Base-by-base conservation (phyloP, 768 basidiomycete genomes). In the Pleurotus eryngii region DNA sequence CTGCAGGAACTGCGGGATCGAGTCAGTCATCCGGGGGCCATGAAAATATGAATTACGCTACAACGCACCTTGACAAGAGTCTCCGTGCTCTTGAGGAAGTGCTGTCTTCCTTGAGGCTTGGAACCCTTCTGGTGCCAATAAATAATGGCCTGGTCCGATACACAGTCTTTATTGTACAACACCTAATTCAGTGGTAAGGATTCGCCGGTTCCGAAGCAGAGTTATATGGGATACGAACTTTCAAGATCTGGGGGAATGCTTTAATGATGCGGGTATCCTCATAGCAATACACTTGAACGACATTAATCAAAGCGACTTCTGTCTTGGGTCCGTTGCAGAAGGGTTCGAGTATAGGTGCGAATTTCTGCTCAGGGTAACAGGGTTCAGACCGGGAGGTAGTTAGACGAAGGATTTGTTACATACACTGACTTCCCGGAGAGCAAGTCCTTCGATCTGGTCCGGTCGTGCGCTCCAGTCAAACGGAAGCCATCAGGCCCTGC, bases 51-150 rank as follows among this genome's bases (percentile, higher is more conserved):
- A 14, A 15, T 49, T n/a, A 40, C 51, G 17, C 46, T 39, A 45
- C 40, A 50, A 67, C 72, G 49, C 66, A 86, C 95, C 82, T 97
- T 96, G 68, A 98, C 95, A 39, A 98, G 80, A 15, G 90, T 68
- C 67, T 91, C 90, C 0, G 92, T 89, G 57, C 80, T 84, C 75
- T 92, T 95, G 64, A 98, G 75, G 80, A 99, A 98, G 71, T 95
- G 90, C 71, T 97, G 94, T 67, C 89, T 87, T 49, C 95, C 96
- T 72, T 98, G 92, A 0, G 93, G 84, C 74, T 94, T 97, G 48
- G 95, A 90, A 51, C 97, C 96, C 75, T 99, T 99, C 75, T 92
- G 88, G 73, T 93, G 80, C 96, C 96, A 99, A 72, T 97, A 98
- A 59, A 98, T 89, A 67, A 99, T 95, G 59, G 95, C 95, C 68